Base-by-base conservation (phyloP, 2,329 filamentous ascomycete genomes). In the Nannizzia gypsea region DNA sequence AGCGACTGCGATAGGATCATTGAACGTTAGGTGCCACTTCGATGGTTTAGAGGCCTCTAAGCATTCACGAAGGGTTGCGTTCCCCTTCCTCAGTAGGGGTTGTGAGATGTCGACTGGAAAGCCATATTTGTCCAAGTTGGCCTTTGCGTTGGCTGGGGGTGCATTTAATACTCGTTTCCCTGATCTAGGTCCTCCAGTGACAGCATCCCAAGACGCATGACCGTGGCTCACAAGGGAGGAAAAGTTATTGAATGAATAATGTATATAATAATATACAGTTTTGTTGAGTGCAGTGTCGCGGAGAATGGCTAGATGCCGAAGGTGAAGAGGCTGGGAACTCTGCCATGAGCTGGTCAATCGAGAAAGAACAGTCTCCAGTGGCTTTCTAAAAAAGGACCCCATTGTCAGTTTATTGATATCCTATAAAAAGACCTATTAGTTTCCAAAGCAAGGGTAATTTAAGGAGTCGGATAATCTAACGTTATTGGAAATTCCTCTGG, bases 281-380 rank as follows among this genome's bases (percentile, higher is more conserved):
- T 74, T 71, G 13, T 73, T 73, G 13, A 80, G 73, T 1, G 74
- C 72, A 4, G 77, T 79, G 59, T 84, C 81, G 62, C 81, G 73
- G 36, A 85, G 75, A 31, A 85, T 72, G 9, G 79, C 76, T 15
- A 83, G 69, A 65, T 84, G 81, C 17, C 79, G 77, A 22, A 85
- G 72, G 67, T 83, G 77, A 2, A 72, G 69, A 24, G 83, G 82
- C 64, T 86, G 83, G n/a, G 79, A 80, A 15, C 78, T 66, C 59
- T 82, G 77, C 78, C 82, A 84, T 59, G 76, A 72, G 60, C 83
- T 78, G 1, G 80, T 80, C 40, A 85, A 64, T 26, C 81, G 77
- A 56, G 70, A 70, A 22, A 85, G 66, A 20, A 77, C 70, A 31
- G 77, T 75, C 65, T 85, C 83, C 31, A 83, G 66, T 0, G 81